Base-by-base conservation (phyloP, 1,139 yeast genomes). In the Meyerozyma guilliermondii region DNA sequence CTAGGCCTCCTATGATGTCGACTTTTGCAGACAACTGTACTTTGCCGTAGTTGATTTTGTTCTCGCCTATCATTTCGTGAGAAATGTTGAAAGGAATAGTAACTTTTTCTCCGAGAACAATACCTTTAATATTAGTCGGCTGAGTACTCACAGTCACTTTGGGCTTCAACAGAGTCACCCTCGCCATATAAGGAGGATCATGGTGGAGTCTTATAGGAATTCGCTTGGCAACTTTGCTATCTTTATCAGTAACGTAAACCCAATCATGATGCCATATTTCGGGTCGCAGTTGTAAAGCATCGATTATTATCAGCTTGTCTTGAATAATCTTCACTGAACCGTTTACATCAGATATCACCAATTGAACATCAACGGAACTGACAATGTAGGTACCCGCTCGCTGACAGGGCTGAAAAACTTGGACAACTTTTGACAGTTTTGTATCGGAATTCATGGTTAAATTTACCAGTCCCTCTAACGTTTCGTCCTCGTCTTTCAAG, bases 311-410 rank as follows among this genome's bases (percentile, higher is more conserved):
- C 0, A 43, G 14, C 11, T 55, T 50, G 23, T 55, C 53, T 6
- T 64, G 41, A 7, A 49, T 33, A 1, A 16, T 30, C 24, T 9
- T 20, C 9, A 33, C 11, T 2, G 23, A 7, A 39, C 35, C 23
- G 35, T 28, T 3, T 55, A 16, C 13, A 29, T 39, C 11, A 6
- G 17, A 36, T 14, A 29, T 27, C 11, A 3, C 14, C 28, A 20
- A 16, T 14, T 52, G 42, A 1, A 38, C 42, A 22, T 48, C 50
- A 2, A 65, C 41, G 0, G 49, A 41, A 20, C 53, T 51, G 8
- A 67, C 49, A 29, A 46, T 47, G 42, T 53, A 58, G 10, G 40
- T 39, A 1, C 72, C 72, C 0, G 68, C 50, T 37, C 49, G 54
- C 5, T 51, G 51, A 4, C 55, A 60, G 3, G 34, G 35, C 42